phyloP scores from a whole-genome alignment of 2,329 filamentous ascomycete species.

The Talaromyces sp. region DNA sequence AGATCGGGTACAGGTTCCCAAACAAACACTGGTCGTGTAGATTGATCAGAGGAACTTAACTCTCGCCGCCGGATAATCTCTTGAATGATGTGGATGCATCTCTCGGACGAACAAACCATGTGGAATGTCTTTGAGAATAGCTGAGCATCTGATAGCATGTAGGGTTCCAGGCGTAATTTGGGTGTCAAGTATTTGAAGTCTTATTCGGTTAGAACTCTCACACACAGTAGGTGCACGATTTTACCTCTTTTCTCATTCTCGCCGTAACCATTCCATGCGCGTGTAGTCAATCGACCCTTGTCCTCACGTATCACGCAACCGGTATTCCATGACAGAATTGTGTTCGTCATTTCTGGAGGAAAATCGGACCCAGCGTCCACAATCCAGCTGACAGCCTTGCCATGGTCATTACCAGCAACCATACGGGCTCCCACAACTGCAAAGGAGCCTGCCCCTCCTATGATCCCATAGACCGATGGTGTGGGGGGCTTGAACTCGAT shows the following conservation, averaged over 20 bases:
- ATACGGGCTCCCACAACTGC: slow-evolving; percentile 84
- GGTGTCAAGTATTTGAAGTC: slow-evolving; percentile 86
- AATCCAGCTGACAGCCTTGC: slow-evolving; percentile 77
- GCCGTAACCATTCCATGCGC: slow-evolving; percentile 89
- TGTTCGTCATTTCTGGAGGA: slow-evolving; percentile 60
- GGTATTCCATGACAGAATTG: slow-evolving; percentile 73
- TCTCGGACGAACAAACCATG: slow-evolving; percentile 74
- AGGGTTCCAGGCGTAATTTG: slow-evolving; percentile 74
- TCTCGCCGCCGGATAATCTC: slow-evolving; percentile 61
- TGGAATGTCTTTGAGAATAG: slow-evolving; percentile 77
- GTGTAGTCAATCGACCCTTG: slow-evolving; percentile 69
- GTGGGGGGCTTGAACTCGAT: slow-evolving; percentile 77
- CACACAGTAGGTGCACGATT: neutral
- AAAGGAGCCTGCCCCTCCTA: slow-evolving; percentile 88
- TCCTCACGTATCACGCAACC: slow-evolving; percentile 67
- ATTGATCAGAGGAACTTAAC: slow-evolving; percentile 30
- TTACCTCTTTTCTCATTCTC: slow-evolving; percentile 61
- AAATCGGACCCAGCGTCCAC: slow-evolving; percentile 89
- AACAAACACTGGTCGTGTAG: slow-evolving; percentile 68
- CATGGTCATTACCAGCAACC: slow-evolving; percentile 67
- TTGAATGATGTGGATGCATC: slow-evolving; percentile 72
- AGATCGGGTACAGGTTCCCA: slow-evolving; percentile 96
- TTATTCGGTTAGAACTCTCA: slow-evolving; percentile 31
- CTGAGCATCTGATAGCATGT: slow-evolving; percentile 64
- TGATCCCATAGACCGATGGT: slow-evolving; percentile 67